These are phyloP conservation scores for Tylopilus vinaceipallidus DNA, from an alignment of 768 basidiomycete genomes.

Conservation along the genomic window DNA sequence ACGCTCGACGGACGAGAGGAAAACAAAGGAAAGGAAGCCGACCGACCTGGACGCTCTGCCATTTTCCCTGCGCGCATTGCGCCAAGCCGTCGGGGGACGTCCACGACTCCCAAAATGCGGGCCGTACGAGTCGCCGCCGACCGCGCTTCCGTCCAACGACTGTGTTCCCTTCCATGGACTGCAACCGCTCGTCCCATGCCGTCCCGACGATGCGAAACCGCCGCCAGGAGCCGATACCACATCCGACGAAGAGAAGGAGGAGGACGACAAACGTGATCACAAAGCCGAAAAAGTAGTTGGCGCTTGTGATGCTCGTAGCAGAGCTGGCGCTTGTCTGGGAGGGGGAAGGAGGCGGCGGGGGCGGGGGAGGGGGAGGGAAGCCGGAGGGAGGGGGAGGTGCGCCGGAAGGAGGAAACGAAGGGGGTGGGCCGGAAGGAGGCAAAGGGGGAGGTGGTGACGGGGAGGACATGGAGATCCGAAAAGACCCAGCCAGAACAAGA, in stretches of 20 bases:
- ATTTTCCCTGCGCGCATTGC: not conserved
- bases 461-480: conserved; percentile 11
- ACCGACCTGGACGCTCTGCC: conserved; percentile 27
- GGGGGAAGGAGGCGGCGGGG: not conserved
- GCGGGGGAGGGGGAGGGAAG: not conserved
- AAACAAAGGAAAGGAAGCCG: not conserved
- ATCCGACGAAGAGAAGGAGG: conserved; percentile 50
- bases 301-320: conserved; percentile 7
- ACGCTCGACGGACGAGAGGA: not conserved
- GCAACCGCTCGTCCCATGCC: conserved; percentile 20
- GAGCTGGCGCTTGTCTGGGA: not conserved
- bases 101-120: conserved; percentile 23
- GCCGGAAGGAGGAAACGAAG: not conserved
- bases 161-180: conserved; percentile 10
- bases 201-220: conserved; percentile 26
- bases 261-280: conserved; percentile 33
- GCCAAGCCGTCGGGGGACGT: not conserved
- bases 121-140: conserved; percentile 17
- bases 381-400: not conserved
- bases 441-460: not conserved
- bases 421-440: not conserved
- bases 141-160: conserved; percentile 13
- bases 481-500: too few relatives aligned
- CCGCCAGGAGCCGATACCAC: conserved; percentile 48
- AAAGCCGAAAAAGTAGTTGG: conserved; percentile 36